Percentiles rank a stretch among this genome's conserved stretches.
These are phyloP conservation scores for Fusarium paranaense DNA, from an alignment of 2,329 filamentous ascomycete species.

Conservation along the genomic window DNA sequence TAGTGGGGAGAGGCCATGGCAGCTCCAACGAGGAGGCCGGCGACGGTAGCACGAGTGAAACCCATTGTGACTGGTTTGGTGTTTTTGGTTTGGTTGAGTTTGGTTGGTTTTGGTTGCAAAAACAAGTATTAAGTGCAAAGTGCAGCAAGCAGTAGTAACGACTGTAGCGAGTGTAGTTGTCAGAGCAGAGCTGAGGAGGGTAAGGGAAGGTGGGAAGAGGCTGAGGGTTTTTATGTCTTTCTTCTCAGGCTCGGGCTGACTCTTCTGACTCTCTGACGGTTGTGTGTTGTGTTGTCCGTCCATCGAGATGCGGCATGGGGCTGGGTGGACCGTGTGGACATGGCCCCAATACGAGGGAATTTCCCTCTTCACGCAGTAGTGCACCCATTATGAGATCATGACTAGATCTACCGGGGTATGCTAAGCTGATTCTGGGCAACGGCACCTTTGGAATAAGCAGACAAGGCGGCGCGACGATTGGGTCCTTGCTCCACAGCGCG, in stretches of 20 bases:
- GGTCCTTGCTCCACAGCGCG: background rate
- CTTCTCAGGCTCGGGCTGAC: background rate
- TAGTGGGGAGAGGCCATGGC: conserved; percentile 16
- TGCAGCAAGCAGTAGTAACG: conserved; percentile 17
- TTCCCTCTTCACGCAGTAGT: conserved; percentile 19
- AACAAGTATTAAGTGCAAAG: conserved; percentile 29
- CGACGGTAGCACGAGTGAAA: conserved; percentile 26
- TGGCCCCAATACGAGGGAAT: conserved; percentile 24
- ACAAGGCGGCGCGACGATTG: background rate
- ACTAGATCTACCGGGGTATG: conserved; percentile 7
- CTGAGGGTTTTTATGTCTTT: conserved; percentile 21
- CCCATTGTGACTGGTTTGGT: conserved; percentile 22
- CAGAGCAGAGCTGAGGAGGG: background rate
- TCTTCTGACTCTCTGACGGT: background rate
- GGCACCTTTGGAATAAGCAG: background rate
- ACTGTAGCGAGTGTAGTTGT: conserved; percentile 38
- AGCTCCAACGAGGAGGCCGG: conserved; percentile 34
- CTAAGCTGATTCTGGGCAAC: background rate
- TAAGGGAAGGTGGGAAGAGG: conserved; percentile 1
- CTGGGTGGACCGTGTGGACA: background rate
- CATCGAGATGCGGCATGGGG: conserved; percentile 7
- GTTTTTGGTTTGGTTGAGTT: background rate
- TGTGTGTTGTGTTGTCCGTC: background rate
- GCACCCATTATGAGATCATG: conserved; percentile 33
- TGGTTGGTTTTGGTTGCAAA: background rate